phyloP scores from a whole-genome alignment of 2,329 filamentous ascomycete genomes.

The Colletotrichum musae region DNA sequence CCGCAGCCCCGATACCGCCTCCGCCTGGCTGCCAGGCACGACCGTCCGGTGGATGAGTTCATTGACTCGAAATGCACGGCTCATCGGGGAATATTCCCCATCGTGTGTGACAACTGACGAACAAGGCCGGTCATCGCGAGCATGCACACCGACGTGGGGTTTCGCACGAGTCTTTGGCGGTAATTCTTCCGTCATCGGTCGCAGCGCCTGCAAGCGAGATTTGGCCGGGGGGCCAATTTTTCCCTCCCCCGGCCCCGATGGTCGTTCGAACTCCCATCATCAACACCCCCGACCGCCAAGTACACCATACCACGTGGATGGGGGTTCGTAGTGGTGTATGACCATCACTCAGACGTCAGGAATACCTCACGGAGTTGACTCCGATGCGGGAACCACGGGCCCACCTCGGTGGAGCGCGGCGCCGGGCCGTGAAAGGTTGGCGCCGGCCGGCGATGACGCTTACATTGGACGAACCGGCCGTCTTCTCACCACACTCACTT shows the following conservation, averaged over 20 bases:
- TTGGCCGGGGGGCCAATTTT: not conserved
- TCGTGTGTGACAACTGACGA: not conserved
- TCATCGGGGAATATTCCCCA: slow-evolving; percentile 10
- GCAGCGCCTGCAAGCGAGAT: not conserved
- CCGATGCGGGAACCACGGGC: slow-evolving; percentile 8
- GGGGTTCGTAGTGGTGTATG: too few relatives aligned
- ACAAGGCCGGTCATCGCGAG: not conserved
- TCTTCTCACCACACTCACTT: not conserved
- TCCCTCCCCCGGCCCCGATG: not conserved
- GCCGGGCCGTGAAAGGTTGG: slow-evolving; percentile 19
- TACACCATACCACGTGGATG: not conserved
- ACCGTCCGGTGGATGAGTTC: not conserved
- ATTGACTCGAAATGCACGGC: slow-evolving; percentile 25
- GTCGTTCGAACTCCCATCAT: not conserved
- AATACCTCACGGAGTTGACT: slow-evolving; percentile 28
- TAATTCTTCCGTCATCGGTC: slow-evolving; percentile 37
- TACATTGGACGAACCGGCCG: slow-evolving; percentile 18
- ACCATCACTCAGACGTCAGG: slow-evolving; percentile 26
- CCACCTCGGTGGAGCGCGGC: not conserved
- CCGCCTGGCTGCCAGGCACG: not conserved
- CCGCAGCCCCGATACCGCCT: too few relatives aligned
- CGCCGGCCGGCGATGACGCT: slow-evolving; percentile 28
- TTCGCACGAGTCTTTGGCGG: slow-evolving; percentile 25
- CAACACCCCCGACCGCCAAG: not conserved
- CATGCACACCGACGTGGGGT: not conserved